Evolutionary conservation across 148 eudicot species (phyloP).

Genomic region (Heliosperma pusillum): DNA sequence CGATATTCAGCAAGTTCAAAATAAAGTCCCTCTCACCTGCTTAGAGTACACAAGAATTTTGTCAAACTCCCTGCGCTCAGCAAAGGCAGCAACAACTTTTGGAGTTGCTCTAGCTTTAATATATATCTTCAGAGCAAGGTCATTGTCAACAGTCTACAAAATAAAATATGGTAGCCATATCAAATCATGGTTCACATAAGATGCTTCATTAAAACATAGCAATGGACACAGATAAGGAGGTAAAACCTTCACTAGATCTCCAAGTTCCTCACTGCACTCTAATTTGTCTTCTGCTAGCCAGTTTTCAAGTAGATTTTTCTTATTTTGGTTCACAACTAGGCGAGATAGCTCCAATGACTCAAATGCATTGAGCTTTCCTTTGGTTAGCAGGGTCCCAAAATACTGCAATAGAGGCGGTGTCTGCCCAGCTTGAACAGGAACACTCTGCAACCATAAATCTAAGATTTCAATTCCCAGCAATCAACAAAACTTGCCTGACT

Average conservation of each 20-base stretch:
- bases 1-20: background rate
- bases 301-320: slow-evolving; percentile 88
- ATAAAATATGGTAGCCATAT: slow-evolving; percentile 12
- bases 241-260: slow-evolving; percentile 93
- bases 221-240: background rate
- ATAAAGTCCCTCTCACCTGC: slow-evolving; percentile 23
- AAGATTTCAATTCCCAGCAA: slow-evolving; percentile 1
- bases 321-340: slow-evolving; percentile 94
- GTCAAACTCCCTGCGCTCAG: slow-evolving; percentile 38
- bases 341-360: slow-evolving; percentile 95
- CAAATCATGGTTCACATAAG: slow-evolving; percentile 7
- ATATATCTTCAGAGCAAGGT: slow-evolving; percentile 90
- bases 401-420: slow-evolving; percentile 94
- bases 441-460: slow-evolving; percentile 66
- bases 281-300: slow-evolving; percentile 98
- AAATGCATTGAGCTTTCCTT: slow-evolving; percentile 91
- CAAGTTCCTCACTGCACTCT: slow-evolving; percentile 98
- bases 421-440: slow-evolving; percentile 98
- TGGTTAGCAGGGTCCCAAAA: slow-evolving; percentile 87
- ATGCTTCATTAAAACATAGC: background rate
- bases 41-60: slow-evolving; percentile 39
- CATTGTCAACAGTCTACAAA: slow-evolving; percentile 90
- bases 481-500: background rate
- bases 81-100: slow-evolving; percentile 40
- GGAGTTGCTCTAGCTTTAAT: slow-evolving; percentile 89